These are phyloP conservation scores for Mycena alexandri DNA, from an alignment of 768 basidiomycete genomes.

Conservation along the genomic window DNA sequence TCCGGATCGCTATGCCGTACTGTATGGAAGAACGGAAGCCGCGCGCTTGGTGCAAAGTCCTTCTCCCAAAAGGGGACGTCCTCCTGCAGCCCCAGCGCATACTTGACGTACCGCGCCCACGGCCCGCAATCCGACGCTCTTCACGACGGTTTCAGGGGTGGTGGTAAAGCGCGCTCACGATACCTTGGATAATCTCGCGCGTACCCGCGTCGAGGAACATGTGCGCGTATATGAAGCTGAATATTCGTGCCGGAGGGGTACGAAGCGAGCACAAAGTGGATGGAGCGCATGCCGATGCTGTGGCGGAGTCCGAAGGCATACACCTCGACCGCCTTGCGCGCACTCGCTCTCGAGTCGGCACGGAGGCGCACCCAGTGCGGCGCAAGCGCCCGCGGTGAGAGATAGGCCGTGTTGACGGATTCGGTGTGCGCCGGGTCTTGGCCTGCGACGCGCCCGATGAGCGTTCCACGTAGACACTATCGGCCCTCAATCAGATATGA, in stretches of 20 bases:
- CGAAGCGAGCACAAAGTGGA: slow-evolving; percentile 7
- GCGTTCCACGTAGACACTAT: slow-evolving; percentile 17
- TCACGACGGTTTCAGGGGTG: slow-evolving; percentile 10
- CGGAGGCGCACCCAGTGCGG: slow-evolving; percentile 14
- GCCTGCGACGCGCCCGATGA: slow-evolving; percentile 10
- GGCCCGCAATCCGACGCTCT: slow-evolving; percentile 1
- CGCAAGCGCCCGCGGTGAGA: slow-evolving; percentile 5
- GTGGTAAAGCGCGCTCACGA: slow-evolving; percentile 15
- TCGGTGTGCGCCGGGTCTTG: slow-evolving; percentile 16
- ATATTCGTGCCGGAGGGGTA: slow-evolving; percentile 14
- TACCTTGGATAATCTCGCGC: slow-evolving; percentile 10
- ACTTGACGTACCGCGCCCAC: slow-evolving; percentile 16
- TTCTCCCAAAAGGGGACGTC: slow-evolving; percentile 13
- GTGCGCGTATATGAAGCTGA: slow-evolving; percentile 10
- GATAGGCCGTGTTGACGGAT: slow-evolving; percentile 16
- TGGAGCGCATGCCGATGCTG: slow-evolving; percentile 10
- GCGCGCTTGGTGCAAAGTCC: slow-evolving; percentile 13
- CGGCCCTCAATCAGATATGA: neutral
- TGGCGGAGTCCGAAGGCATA: slow-evolving; percentile 9
- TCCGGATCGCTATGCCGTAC: neutral
- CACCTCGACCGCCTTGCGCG: neutral
- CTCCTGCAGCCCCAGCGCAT: slow-evolving; percentile 12
- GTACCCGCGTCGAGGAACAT: slow-evolving; percentile 13
- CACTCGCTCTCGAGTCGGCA: slow-evolving; percentile 2
- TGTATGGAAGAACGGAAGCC: slow-evolving; percentile 18